Percentiles rank a stretch among this genome's conserved stretches.
Conservation (phyloP, 1,284 basidiomycete genomes). For the Fomes fomentarius region DNA sequence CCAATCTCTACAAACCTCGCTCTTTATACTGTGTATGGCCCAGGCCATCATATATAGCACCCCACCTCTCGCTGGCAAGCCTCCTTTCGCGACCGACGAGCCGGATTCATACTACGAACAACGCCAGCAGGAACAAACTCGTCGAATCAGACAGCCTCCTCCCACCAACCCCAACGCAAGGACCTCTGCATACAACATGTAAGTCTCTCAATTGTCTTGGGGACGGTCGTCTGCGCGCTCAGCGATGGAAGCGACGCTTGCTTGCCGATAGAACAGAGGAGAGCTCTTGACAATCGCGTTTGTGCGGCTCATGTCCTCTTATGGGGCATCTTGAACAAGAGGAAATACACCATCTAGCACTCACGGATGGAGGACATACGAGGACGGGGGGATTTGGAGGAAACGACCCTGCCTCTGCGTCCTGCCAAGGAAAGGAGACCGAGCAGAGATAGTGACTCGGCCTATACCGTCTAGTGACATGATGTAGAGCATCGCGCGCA, state of each 20-base stretch:
- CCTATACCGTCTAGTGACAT: too few species aligned
- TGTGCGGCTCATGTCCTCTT: background rate
- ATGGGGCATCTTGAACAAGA: too few species aligned
- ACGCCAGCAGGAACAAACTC: constrained; percentile 40
- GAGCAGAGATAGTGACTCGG: too few species aligned
- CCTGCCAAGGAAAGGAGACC: too few species aligned
- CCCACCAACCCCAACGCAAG: constrained; percentile 47
- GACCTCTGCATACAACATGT: constrained; percentile 69
- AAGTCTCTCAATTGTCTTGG: constrained; percentile 32
- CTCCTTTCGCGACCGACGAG: constrained; percentile 70
- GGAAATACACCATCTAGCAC: too few species aligned
- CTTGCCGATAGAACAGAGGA: background rate
- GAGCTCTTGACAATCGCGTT: background rate
- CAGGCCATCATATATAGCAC: constrained; percentile 36
- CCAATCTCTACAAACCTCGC: constrained; percentile 35
- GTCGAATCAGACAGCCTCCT: constrained; percentile 40
- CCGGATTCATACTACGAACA: constrained; percentile 61
- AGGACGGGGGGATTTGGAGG: too few species aligned
- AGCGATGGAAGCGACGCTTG: constrained; percentile 3
- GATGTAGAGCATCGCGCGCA: too few species aligned
- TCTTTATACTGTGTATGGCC: constrained; percentile 30
- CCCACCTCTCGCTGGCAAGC: constrained; percentile 60
- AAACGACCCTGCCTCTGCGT: too few species aligned
- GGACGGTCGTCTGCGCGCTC: constrained; percentile 1
- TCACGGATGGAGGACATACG: too few species aligned